phyloP scores from a whole-genome alignment of 1,284 basidiomycete genomes.

The Athelia psychrophila region DNA sequence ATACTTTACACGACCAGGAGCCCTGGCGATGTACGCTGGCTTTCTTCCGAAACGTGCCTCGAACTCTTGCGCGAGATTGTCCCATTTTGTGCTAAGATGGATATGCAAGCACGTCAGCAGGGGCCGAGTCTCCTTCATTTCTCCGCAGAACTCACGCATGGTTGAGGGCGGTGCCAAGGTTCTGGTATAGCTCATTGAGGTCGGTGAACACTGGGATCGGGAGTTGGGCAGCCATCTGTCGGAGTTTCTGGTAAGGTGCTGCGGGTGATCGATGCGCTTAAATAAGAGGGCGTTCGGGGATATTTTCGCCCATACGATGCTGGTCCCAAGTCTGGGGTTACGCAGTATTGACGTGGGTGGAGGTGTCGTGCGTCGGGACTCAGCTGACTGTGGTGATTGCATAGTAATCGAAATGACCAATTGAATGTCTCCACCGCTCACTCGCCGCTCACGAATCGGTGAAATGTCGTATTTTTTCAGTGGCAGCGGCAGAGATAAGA shows the following conservation, averaged over 20 bases:
- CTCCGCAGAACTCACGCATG: slow-evolving; percentile 42
- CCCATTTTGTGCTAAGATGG: slow-evolving; percentile 53
- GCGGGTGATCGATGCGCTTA: too few relatives aligned
- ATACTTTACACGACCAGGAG: slow-evolving; percentile 84
- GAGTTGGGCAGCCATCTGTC: slow-evolving; percentile 52
- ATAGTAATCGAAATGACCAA: too few relatives aligned
- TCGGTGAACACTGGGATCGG: slow-evolving; percentile 64
- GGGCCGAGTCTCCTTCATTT: neutral
- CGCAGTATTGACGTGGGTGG: too few relatives aligned
- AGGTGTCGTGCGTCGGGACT: too few relatives aligned
- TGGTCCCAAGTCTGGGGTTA: too few relatives aligned
- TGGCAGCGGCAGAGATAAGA: too few relatives aligned
- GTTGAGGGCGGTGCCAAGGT: slow-evolving; percentile 51
- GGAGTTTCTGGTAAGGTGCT: neutral
- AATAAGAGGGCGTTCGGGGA: too few relatives aligned
- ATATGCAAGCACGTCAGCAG: neutral
- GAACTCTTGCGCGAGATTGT: slow-evolving; percentile 62
- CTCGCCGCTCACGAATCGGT: too few relatives aligned
- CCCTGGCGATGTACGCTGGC: slow-evolving; percentile 72
- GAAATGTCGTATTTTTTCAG: too few relatives aligned
- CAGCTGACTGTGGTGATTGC: too few relatives aligned
- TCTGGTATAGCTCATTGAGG: slow-evolving; percentile 58
- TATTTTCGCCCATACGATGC: too few relatives aligned
- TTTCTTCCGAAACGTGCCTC: slow-evolving; percentile 60
- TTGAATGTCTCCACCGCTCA: too few relatives aligned